Evolutionary conservation across 139 green algal species (phyloP), one percentile per base, ranked within the genome.

Genomic region (Ostreobium quekettii): DNA sequence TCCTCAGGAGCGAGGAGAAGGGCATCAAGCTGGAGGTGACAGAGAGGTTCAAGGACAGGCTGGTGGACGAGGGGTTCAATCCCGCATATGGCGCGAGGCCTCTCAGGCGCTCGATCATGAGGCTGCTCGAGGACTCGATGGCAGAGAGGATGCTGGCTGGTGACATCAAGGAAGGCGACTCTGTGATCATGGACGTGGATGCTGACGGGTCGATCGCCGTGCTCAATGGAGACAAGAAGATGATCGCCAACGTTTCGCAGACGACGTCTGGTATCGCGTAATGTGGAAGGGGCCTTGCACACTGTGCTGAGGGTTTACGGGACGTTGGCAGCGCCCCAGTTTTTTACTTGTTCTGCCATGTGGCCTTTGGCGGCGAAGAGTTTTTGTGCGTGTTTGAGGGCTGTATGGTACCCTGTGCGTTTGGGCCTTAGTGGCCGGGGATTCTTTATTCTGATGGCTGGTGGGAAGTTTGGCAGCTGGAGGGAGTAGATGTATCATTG

Each of bases 51-150:
- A 85, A 83, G 67, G 82, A 90, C 42, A 82, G 93, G 11, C 82
- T 99, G 24, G 93, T 99, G 48, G 93, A 98, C 53, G 94, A 99
- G 85, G 95, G 95, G 30, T 99, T 97, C 90, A 97, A 94, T 83
- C 94, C 95, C 58, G 77, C 83, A 6, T 99, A 99, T 74, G 95
- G 95, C 71, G 95, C 95, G 0, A 83, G 95, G 67, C 95, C 95
- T n/a, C 86, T 99, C 79, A 84, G 95, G 49, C 88, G 95, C 72
- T 93, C 95, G 71, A 98, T 99, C 84, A 97, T 97, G 93, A 82
- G 95, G 4, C 79, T 99, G 48, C 84, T 99, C 60, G 95, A 99
- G 83, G 95, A 99, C 78, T 89, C 75, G 78, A 83, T 98, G 64
- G 86, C 93, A 4, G 92, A 97, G 86, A 85, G 88, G 71, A 95